Conservation (phyloP, 2,329 filamentous ascomycete species). For the Sodiomyces alkalinus region DNA sequence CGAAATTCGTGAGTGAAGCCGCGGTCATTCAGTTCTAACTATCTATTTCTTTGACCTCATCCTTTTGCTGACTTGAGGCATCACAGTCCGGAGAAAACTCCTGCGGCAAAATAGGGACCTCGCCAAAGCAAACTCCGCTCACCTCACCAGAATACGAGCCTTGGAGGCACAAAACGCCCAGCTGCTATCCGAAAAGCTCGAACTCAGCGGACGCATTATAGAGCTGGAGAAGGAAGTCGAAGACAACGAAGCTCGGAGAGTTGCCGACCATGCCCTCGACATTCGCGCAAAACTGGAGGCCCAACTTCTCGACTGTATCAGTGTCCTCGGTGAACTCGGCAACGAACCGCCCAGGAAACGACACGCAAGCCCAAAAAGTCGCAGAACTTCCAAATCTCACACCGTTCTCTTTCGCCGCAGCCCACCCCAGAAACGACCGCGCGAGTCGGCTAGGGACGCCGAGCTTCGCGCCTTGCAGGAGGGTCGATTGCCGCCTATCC, state of each 20-base stretch:
- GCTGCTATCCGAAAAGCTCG: conserved; percentile 65
- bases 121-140: conserved; percentile 61
- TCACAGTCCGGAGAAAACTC: conserved; percentile 59
- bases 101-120: conserved; percentile 75
- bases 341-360: conserved; percentile 39
- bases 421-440: conserved; percentile 39
- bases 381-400: conserved; percentile 3
- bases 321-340: conserved; percentile 51
- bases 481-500: conserved; percentile 48
- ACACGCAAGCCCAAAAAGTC: conserved; percentile 13
- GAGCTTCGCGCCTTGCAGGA: conserved; percentile 35
- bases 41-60: neutral
- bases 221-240: conserved; percentile 54
- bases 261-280: conserved; percentile 50
- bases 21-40: neutral
- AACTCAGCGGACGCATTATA: conserved; percentile 54
- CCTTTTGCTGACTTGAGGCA: conserved; percentile 8
- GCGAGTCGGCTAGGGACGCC: conserved; percentile 38
- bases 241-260: conserved; percentile 40
- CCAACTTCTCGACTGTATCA: conserved; percentile 56
- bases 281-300: conserved; percentile 57
- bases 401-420: conserved; percentile 18
- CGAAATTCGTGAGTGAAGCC: conserved; percentile 47
- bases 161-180: conserved; percentile 63
- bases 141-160: conserved; percentile 61